phyloP scores from a whole-genome alignment of 257 asterid genomes.

The Salvia rosmarinus region DNA sequence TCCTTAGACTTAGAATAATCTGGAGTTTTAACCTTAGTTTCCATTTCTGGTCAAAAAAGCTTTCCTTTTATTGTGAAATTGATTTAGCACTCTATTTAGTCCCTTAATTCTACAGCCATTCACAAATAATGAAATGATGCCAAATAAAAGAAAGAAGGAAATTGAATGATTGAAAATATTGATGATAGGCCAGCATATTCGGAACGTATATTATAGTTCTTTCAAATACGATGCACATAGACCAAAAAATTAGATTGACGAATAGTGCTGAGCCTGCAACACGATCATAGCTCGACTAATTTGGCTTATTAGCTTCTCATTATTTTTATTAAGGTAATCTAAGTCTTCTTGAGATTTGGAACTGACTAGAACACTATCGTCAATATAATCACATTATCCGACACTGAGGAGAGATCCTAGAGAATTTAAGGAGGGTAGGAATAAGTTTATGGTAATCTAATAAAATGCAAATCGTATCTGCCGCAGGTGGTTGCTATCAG shows the following conservation, averaged over 20 bases:
- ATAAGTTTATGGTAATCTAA: neutral
- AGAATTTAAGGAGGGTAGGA: neutral
- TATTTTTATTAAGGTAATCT: neutral
- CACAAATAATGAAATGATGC: neutral
- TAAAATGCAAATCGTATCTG: slow-evolving; percentile 33
- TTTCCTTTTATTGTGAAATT: neutral
- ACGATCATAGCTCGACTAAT: neutral
- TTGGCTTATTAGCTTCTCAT: neutral
- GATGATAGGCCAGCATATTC: neutral
- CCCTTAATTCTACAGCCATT: neutral
- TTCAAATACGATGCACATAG: neutral
- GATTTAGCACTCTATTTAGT: neutral
- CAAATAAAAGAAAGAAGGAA: neutral
- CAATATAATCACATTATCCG: slow-evolving; percentile 7
- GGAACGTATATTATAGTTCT: neutral
- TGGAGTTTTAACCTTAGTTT: neutral
- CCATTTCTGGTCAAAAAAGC: neutral
- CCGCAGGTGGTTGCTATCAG: slow-evolving; percentile 90
- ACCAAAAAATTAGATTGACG: neutral
- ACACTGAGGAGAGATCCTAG: neutral
- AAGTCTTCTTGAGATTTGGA: neutral
- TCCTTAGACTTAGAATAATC: neutral
- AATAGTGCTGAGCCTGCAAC: neutral
- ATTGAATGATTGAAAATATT: neutral
- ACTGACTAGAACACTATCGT: neutral